Base-by-base conservation (phyloP, 192 early-diverging fungal species). In the Ambispora gerdemannii region DNA sequence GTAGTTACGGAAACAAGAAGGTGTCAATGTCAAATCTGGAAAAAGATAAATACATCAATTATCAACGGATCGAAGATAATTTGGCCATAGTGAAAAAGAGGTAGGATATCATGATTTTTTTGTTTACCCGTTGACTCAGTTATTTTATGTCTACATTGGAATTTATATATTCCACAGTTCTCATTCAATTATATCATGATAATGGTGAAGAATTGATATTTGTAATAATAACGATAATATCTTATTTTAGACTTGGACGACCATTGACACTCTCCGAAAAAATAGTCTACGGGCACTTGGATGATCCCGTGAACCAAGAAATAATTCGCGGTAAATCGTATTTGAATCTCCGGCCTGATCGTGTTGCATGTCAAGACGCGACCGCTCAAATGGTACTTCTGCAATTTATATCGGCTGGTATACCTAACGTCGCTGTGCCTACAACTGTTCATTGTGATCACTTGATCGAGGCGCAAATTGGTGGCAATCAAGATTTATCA, bases 361-460 rank as follows among this genome's bases (percentile, higher is more conserved):
- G 96, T 76, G 96, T 98, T 82, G 96, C 95, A 55, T 97, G 93
- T 81, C 96, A 98, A 83, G 96, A 97, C 78, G 95, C 96, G 65
- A 98, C 96, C 71, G 96, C 96, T 64, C 95, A 97, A 80, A 96
- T 93, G 93, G 96, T 94, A 34, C 78, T 98, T 73, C 85, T 98
- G 50, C 96, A 98, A 83, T 98, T 98, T 80, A 96, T 98, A 91
- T 92, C 95, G 59, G 91, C 93, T 43, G 88, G 91, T 72, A 84
- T 92, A 25, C 85, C 87, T 50, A 87, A 88, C 27, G 95, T 94
- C 11, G 93, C 92, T 25, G 96, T 96, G 20, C 94, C 96, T 19
- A 84, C 92, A 50, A 92, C 89, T 65, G 93, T 98, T 68, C 96
- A 98, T 81, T 98, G 96, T 84, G 96, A 98, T 81, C 95, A 97